A percentile compares a stretch with the other conserved stretches of the same genome.
These are phyloP conservation scores for Aspergillus affinis DNA, from an alignment of 495 filamentous ascomycete genomes.

Conservation along the genomic window DNA sequence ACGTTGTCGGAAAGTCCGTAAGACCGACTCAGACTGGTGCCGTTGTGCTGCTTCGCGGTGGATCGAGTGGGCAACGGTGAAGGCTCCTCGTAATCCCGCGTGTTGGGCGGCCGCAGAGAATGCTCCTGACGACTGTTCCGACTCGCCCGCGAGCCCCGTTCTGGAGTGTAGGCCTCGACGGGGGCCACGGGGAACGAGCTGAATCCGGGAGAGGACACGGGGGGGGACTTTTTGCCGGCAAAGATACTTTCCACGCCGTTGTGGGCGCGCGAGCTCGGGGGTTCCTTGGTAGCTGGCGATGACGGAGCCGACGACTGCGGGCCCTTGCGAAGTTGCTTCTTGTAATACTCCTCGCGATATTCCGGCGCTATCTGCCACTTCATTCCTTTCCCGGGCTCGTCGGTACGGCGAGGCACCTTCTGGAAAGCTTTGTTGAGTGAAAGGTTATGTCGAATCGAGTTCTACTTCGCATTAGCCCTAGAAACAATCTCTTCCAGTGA, in stretches of 20 bases:
- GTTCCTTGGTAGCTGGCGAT: conserved; percentile 46
- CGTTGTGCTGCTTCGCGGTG: conserved; percentile 53
- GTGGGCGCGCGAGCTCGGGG: conserved; percentile 24
- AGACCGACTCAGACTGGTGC: conserved; percentile 44
- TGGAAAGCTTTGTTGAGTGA: conserved; percentile 91
- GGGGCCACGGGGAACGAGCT: conserved; percentile 49
- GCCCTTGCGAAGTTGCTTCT: conserved; percentile 53
- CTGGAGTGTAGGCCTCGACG: conserved; percentile 49
- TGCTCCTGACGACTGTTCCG: conserved; percentile 37
- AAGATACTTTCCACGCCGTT: conserved; percentile 47
- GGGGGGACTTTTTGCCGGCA: conserved; percentile 54
- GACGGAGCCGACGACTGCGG: conserved; percentile 48
- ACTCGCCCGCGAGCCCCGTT: conserved; percentile 42
- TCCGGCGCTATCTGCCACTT: conserved; percentile 91
- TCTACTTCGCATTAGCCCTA: conserved; percentile 47
- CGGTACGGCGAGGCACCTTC: conserved; percentile 85
- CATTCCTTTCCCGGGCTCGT: conserved; percentile 98
- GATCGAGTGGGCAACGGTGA: conserved; percentile 53
- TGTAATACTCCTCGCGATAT: conserved; percentile 71
- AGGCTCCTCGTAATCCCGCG: conserved; percentile 54
- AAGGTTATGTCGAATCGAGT: conserved; percentile 94
- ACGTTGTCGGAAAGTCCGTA: conserved; percentile 60
- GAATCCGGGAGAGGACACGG: conserved; percentile 45
- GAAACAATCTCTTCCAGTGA: background rate
- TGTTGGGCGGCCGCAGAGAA: conserved; percentile 34